Conservation (phyloP, 2,329 filamentous ascomycete species). For the Leptodontidium sp. region DNA sequence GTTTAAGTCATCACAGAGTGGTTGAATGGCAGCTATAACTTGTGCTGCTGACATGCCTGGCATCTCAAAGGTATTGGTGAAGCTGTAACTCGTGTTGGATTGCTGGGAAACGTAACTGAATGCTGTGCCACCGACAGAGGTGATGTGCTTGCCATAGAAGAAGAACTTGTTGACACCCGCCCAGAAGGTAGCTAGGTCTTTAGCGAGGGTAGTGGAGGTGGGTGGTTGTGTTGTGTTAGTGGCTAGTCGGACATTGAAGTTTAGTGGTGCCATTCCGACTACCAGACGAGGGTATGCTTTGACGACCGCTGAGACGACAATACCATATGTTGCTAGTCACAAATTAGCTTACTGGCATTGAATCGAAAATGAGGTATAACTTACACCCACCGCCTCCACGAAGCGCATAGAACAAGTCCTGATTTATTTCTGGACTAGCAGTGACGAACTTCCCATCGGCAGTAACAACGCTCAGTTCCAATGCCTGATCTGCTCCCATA, state of each 20-base stretch:
- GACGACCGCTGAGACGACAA: too few relatives aligned
- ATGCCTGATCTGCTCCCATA: slow-evolving; percentile 32
- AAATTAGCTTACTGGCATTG: too few relatives aligned
- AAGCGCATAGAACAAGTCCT: too few relatives aligned
- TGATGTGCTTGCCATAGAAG: slow-evolving; percentile 51
- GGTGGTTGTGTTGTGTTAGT: neutral
- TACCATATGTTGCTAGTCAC: too few relatives aligned
- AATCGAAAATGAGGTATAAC: too few relatives aligned
- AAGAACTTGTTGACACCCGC: slow-evolving; percentile 60
- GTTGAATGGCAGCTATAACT: slow-evolving; percentile 42
- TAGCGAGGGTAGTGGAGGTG: slow-evolving; percentile 40
- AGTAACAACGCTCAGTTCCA: slow-evolving; percentile 31
- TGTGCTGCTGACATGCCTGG: slow-evolving; percentile 44
- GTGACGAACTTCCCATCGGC: slow-evolving; percentile 30
- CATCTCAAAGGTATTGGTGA: slow-evolving; percentile 46
- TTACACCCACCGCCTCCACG: too few relatives aligned
- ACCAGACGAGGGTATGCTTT: slow-evolving; percentile 2
- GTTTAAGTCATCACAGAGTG: slow-evolving; percentile 50
- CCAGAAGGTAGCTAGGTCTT: slow-evolving; percentile 50
- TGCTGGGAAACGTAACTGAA: slow-evolving; percentile 38
- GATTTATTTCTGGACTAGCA: slow-evolving; percentile 42
- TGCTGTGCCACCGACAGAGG: slow-evolving; percentile 37
- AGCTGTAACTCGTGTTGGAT: slow-evolving; percentile 24
- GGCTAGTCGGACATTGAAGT: neutral
- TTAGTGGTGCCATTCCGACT: slow-evolving; percentile 22